Percentiles rank a stretch among this genome's conserved stretches.
These are phyloP conservation scores for Aschersonia sp. DNA, from an alignment of 2,329 filamentous ascomycete species.

Conservation along the genomic window DNA sequence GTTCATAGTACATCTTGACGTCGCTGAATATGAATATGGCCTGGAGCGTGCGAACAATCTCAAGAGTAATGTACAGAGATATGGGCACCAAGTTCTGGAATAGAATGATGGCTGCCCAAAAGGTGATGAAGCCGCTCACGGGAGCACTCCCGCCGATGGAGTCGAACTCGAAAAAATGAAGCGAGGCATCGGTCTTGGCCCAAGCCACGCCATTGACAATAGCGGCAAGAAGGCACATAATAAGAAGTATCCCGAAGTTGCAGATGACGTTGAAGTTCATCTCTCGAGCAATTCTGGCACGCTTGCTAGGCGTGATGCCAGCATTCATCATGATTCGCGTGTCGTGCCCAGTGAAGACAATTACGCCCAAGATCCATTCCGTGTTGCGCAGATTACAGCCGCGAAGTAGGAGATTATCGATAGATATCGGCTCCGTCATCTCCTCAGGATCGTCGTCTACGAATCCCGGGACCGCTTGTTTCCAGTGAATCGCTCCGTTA, in stretches of 20 bases:
- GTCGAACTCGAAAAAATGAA: constrained; percentile 72
- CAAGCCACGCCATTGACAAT: constrained; percentile 78
- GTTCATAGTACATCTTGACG: constrained; percentile 91
- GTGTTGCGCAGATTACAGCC: constrained; percentile 92
- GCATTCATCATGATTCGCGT: constrained; percentile 99
- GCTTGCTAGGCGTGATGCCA: constrained; percentile 87
- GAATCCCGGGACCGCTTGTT: constrained; percentile 53
- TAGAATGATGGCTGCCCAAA: constrained; percentile 86
- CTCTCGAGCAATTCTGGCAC: constrained; percentile 78
- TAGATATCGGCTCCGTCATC: constrained; percentile 85
- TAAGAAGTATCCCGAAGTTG: constrained; percentile 75
- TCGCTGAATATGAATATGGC: constrained; percentile 98
- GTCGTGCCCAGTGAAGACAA: constrained; percentile 88
- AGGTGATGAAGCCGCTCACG: constrained; percentile 86
- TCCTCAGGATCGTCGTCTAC: constrained; percentile 48
- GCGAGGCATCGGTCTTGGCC: constrained; percentile 59
- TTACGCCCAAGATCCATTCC: constrained; percentile 86
- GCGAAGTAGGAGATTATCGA: constrained; percentile 89
- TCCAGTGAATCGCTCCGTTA: constrained; percentile 79
- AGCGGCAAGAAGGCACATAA: constrained; percentile 78
- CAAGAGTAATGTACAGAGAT: constrained; percentile 91
- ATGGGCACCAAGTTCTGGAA: constrained; percentile 99
- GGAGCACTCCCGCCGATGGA: constrained; percentile 62
- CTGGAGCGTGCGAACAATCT: constrained; percentile 86
- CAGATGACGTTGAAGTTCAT: constrained; percentile 96